These are phyloP conservation scores for Penicillium sp. DNA, from an alignment of 2,329 filamentous ascomycete genomes.

Conservation along the genomic window DNA sequence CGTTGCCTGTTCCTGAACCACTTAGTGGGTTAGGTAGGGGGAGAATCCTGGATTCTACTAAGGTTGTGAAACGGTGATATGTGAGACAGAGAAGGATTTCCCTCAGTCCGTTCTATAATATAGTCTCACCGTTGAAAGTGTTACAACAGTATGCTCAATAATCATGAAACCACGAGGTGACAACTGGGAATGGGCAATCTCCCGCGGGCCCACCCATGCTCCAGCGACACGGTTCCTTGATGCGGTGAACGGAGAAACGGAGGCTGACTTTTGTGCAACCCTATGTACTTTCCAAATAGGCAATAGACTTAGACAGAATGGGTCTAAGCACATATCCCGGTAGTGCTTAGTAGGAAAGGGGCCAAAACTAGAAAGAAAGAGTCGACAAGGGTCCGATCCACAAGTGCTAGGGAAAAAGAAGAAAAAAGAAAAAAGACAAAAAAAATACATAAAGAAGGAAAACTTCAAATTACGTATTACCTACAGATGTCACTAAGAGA, in stretches of 20 bases:
- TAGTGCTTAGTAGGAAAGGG: slow-evolving; percentile 5
- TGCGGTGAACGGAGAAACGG: slow-evolving; percentile 17
- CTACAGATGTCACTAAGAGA: not conserved
- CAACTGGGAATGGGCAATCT: slow-evolving; percentile 25
- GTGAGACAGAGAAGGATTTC: slow-evolving; percentile 10
- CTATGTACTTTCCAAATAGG: not conserved
- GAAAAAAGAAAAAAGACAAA: slow-evolving; percentile 4
- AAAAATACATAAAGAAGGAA: slow-evolving; percentile 1
- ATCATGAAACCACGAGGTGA: slow-evolving; percentile 25
- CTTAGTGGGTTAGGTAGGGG: slow-evolving; percentile 10
- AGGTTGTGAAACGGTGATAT: not conserved
- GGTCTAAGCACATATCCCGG: not conserved
- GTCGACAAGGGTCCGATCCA: slow-evolving; percentile 6
- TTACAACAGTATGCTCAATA: slow-evolving; percentile 12
- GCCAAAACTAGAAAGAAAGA: not conserved
- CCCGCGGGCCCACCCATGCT: slow-evolving; percentile 23
- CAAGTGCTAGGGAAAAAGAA: slow-evolving; percentile 4
- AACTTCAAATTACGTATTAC: slow-evolving; percentile 8
- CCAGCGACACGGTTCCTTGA: slow-evolving; percentile 21
- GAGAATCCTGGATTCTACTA: not conserved
- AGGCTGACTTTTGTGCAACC: not conserved
- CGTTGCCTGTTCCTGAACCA: slow-evolving; percentile 11
- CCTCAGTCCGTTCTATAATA: not conserved
- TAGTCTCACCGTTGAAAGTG: not conserved
- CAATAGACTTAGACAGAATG: not conserved